These are phyloP conservation scores for Hysterangium stoloniferum DNA, from an alignment of 768 basidiomycete genomes.

Conservation along the genomic window DNA sequence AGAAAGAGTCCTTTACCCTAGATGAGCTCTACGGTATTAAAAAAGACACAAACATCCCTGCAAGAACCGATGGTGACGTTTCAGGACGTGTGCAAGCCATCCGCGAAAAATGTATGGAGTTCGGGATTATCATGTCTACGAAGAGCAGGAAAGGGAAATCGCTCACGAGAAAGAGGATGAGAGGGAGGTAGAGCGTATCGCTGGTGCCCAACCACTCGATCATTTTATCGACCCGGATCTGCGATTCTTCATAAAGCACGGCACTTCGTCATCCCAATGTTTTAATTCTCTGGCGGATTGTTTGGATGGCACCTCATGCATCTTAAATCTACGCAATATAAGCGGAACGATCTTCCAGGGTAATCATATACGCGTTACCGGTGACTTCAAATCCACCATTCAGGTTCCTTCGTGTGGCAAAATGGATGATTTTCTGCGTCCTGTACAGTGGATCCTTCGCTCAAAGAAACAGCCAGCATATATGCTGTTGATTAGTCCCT, in stretches of 20 bases:
- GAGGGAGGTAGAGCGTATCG: conserved; percentile 30
- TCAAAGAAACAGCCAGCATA: conserved; percentile 11
- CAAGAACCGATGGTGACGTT: not conserved
- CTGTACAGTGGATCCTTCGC: conserved; percentile 37
- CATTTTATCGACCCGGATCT: conserved; percentile 25
- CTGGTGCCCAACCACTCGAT: conserved; percentile 19
- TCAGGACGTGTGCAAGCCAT: conserved; percentile 13
- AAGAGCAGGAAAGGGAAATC: conserved; percentile 47
- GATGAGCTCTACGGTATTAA: conserved; percentile 6
- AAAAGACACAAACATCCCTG: not conserved
- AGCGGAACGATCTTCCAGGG: conserved; percentile 12
- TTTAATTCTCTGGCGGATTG: not conserved
- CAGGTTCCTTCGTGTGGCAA: conserved; percentile 11
- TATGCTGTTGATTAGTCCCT: conserved; percentile 34
- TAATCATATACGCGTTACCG: conserved; percentile 26
- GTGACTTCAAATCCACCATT: conserved; percentile 30
- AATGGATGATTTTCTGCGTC: conserved; percentile 27
- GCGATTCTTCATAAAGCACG: conserved; percentile 22
- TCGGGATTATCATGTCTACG: conserved; percentile 25
- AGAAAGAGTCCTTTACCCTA: conserved; percentile 4
- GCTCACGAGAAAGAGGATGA: conserved; percentile 33
- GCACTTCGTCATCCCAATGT: conserved; percentile 16
- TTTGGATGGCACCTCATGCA: not conserved
- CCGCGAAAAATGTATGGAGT: conserved; percentile 18
- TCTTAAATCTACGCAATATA: conserved; percentile 20